Conservation (phyloP, 179 eudicot genomes). For the Amaranthus tricolor region DNA sequence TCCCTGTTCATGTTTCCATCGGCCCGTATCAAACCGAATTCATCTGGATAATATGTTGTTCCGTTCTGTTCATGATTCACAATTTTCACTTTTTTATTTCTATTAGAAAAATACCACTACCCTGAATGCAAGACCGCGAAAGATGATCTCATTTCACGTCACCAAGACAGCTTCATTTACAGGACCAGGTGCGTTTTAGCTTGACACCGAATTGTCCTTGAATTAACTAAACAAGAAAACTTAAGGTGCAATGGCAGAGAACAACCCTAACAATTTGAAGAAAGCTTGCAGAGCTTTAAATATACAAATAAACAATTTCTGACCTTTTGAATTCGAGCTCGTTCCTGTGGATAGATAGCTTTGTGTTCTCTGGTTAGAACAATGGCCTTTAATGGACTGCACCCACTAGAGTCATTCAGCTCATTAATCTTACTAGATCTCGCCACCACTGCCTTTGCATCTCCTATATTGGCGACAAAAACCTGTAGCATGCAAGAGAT, state of each 20-base stretch:
- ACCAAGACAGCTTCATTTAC: neutral
- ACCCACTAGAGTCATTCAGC: slow-evolving; percentile 31
- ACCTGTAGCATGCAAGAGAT: slow-evolving; percentile 37
- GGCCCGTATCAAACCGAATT: no score
- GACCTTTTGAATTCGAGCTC: slow-evolving; percentile 80
- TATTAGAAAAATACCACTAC: neutral
- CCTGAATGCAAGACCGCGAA: neutral
- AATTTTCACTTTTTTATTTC: neutral
- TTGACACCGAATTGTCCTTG: neutral
- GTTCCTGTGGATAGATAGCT: slow-evolving; percentile 86
- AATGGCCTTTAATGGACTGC: slow-evolving; percentile 59
- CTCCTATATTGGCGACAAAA: slow-evolving; percentile 88
- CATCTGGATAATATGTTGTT: no score
- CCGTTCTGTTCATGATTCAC: no score
- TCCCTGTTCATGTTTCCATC: no score
- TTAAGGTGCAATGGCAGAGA: neutral
- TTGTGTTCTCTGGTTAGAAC: slow-evolving; percentile 88
- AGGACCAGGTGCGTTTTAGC: neutral
- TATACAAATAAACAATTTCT: neutral
- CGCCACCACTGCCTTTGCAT: slow-evolving; percentile 89
- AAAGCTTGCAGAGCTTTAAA: neutral
- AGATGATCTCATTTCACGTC: neutral
- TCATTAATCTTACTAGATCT: slow-evolving; percentile 43
- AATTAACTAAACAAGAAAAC: neutral
- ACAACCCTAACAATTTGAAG: neutral